Conservation (phyloP, 2,329 filamentous ascomycete species). For the Exophiala spinifera region DNA sequence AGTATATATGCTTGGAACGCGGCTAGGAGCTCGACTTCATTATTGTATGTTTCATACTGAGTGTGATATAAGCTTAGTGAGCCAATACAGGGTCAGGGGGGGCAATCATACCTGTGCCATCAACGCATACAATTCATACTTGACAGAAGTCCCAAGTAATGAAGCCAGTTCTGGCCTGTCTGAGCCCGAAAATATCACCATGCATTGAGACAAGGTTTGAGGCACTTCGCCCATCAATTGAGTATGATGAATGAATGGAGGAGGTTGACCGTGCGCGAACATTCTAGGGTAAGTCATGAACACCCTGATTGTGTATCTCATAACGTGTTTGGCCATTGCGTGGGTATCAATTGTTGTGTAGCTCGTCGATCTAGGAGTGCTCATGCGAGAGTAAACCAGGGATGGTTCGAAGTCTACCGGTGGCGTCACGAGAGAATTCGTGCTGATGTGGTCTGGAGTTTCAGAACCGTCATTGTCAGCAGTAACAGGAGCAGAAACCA, state of each 20-base stretch:
- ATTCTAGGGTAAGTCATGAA: conserved; percentile 2
- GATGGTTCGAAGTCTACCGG: not conserved
- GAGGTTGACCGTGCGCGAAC: not conserved
- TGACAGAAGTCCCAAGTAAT: not conserved
- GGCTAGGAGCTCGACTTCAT: conserved; percentile 36
- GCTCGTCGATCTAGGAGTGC: not conserved
- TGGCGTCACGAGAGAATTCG: not conserved
- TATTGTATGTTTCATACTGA: conserved; percentile 36
- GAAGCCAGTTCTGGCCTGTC: not conserved
- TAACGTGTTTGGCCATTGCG: not conserved
- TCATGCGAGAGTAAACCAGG: not conserved
- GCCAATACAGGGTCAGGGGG: not conserved
- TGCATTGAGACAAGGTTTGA: not conserved
- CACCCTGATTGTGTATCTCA: conserved; percentile 6
- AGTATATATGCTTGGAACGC: conserved; percentile 39
- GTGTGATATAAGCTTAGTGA: not conserved
- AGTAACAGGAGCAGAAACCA: not conserved
- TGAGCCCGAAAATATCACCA: not conserved
- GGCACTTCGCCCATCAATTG: not conserved
- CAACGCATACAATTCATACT: not conserved
- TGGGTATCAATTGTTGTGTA: not conserved
- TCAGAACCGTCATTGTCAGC: not conserved
- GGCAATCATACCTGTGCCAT: not conserved
- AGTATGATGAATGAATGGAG: conserved; percentile 2
- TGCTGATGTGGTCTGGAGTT: too few relatives aligned